These are phyloP conservation scores for Triangularia setosa DNA, from an alignment of 2,329 filamentous ascomycete genomes.

Conservation along the genomic window DNA sequence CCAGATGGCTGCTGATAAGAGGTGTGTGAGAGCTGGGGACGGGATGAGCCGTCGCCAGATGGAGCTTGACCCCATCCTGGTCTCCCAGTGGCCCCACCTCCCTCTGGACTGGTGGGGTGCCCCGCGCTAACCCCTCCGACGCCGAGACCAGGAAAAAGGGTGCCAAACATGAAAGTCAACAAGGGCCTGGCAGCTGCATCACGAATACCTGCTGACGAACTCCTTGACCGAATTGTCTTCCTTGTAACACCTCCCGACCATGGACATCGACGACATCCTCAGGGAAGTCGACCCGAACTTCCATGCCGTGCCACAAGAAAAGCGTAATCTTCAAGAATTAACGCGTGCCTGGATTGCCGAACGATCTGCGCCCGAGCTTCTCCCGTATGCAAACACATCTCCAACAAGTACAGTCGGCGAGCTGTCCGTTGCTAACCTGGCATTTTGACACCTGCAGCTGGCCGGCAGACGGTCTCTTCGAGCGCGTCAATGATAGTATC, in stretches of 20 bases:
- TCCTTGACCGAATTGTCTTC: not conserved
- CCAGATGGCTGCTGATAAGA: not conserved
- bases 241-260: slow-evolving; percentile 31
- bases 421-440: not conserved
- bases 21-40: not conserved
- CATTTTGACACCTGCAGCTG: slow-evolving; percentile 42
- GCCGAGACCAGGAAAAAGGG: not conserved
- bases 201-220: not conserved
- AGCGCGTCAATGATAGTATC: slow-evolving; percentile 68
- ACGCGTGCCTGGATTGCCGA: slow-evolving; percentile 94
- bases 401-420: not conserved
- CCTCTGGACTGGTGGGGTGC: not conserved
- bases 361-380: slow-evolving; percentile 81
- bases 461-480: slow-evolving; percentile 70
- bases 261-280: slow-evolving; percentile 80
- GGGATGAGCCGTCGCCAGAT: slow-evolving; percentile 4
- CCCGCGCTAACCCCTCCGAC: slow-evolving; percentile 3
- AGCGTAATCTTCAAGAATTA: slow-evolving; percentile 77
- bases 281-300: slow-evolving; percentile 63
- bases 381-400: slow-evolving; percentile 55
- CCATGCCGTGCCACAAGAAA: slow-evolving; percentile 53
- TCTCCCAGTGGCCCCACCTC: not conserved
- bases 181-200: not conserved
- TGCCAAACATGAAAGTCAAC: not conserved
- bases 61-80: not conserved